phyloP scores from a whole-genome alignment of 768 basidiomycete species.

The Tylopilus subfusipes region DNA sequence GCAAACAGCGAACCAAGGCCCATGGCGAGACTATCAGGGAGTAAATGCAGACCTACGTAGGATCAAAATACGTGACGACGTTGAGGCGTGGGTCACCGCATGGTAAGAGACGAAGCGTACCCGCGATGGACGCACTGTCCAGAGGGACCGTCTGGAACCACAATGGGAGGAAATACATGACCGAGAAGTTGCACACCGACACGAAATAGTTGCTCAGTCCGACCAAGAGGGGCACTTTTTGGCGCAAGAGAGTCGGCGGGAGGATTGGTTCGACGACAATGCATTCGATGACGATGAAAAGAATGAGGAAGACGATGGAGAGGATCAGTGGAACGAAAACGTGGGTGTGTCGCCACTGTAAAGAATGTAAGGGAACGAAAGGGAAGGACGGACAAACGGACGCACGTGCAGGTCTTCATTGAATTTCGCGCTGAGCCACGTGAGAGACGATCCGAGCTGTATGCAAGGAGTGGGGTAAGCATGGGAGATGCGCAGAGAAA shows the following conservation, averaged over 20 bases:
- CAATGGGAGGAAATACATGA: constrained; percentile 75
- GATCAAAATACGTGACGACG: background rate
- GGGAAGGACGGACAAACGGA: background rate
- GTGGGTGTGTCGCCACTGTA: constrained; percentile 50
- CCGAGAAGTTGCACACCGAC: constrained; percentile 67
- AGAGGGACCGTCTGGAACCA: constrained; percentile 80
- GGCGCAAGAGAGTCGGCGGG: constrained; percentile 58
- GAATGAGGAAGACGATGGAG: constrained; percentile 40
- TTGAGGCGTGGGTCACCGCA: background rate
- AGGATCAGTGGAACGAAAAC: constrained; percentile 51
- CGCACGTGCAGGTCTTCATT: constrained; percentile 60
- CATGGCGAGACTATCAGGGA: constrained; percentile 50
- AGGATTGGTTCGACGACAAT: constrained; percentile 69
- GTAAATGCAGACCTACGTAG: constrained; percentile 41
- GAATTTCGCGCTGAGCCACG: constrained; percentile 69
- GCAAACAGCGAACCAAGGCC: constrained; percentile 50
- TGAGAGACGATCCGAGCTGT: constrained; percentile 56
- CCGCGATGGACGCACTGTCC: constrained; percentile 63
- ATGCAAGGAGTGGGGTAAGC: background rate
- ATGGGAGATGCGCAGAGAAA: background rate
- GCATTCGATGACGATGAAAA: constrained; percentile 61
- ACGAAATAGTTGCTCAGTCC: constrained; percentile 71
- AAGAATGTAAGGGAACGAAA: background rate
- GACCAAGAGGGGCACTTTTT: constrained; percentile 67
- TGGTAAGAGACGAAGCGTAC: constrained; percentile 29